These are phyloP conservation scores for Cubamyces lactineus DNA, from an alignment of 768 basidiomycete genomes.

Conservation along the genomic window DNA sequence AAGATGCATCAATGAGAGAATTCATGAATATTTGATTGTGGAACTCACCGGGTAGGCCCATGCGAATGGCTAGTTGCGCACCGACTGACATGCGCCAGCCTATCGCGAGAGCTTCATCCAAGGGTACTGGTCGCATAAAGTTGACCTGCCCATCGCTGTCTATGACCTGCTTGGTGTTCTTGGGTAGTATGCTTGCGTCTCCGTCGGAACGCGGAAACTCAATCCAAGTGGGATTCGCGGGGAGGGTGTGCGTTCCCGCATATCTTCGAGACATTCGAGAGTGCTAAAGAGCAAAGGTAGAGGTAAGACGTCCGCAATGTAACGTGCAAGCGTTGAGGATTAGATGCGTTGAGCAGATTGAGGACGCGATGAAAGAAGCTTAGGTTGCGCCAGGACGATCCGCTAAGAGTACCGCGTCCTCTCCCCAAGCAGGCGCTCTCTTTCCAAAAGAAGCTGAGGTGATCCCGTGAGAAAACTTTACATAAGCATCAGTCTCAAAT, in stretches of 20 bases:
- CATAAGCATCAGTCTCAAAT: neutral
- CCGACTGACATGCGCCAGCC: constrained; percentile 57
- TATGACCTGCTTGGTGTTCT: constrained; percentile 53
- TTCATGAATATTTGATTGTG: neutral
- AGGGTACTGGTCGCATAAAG: constrained; percentile 59
- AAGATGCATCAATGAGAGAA: neutral
- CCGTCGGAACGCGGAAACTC: constrained; percentile 71
- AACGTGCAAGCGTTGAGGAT: too few species aligned
- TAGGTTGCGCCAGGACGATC: too few species aligned
- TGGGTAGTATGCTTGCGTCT: constrained; percentile 54
- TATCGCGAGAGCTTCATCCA: constrained; percentile 53
- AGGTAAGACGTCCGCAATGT: too few species aligned
- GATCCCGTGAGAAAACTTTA: neutral
- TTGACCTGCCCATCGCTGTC: constrained; percentile 71
- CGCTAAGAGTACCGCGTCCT: too few species aligned
- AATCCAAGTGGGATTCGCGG: constrained; percentile 56
- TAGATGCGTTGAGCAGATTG: too few species aligned
- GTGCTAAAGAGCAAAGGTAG: neutral
- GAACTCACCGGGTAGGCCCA: constrained; percentile 54
- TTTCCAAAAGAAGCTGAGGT: too few species aligned
- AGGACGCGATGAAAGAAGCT: too few species aligned
- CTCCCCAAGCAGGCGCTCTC: too few species aligned
- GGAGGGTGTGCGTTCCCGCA: constrained; percentile 36
- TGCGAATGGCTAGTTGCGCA: constrained; percentile 42
- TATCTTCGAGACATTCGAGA: constrained; percentile 18